Base-by-base conservation (phyloP, 257 asterid species). In the Hygrophila difformis region DNA sequence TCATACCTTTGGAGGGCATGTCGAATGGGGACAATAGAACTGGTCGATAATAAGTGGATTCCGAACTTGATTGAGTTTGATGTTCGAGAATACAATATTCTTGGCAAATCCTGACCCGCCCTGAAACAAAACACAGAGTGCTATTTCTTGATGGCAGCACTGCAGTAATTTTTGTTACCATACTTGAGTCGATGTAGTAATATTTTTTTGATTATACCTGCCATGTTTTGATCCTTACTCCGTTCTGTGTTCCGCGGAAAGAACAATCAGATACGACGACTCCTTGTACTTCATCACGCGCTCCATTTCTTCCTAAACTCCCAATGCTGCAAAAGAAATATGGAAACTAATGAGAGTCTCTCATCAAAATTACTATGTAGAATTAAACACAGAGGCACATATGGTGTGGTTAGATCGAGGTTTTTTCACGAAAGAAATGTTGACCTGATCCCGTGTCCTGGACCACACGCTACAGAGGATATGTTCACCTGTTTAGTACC, bases 171-270 rank as follows among this genome's bases (percentile, higher is more conserved):
- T 3, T 26, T 26, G 8, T n/a, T n/a, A n/a, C n/a, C n/a, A n/a
- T n/a, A 26, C 8, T 26, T 26, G 4, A 26, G 31, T 26, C 31
- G 8, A 26, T 26, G 4, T 26, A 26, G 31, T 26, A 3, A 26
- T 5, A 8, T 5, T 26, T 26, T 26, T 3, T 8, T 26, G n/a
- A n/a, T n/a, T n/a, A n/a, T 28, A 67, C 73, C 58, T 67, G 73
- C 68, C 65, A 61, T 56, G 73, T 56, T 56, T 66, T 66, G 65
- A 61, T 66, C 45, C 73, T 56, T 29, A 56, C 61, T 19, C 68
- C 73, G 24, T 66, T 66, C 13, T 40, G 10, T 21, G 71, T 59
- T 47, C 53, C 11, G 3, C 1, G 41, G 28, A 67, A 52, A 3
- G 16, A 55, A 24, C 68, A 44, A 36, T 61, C 36, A 29, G 21